phyloP scores from a whole-genome alignment of 2,329 filamentous ascomycete species.

The Botrytis squamosa region DNA sequence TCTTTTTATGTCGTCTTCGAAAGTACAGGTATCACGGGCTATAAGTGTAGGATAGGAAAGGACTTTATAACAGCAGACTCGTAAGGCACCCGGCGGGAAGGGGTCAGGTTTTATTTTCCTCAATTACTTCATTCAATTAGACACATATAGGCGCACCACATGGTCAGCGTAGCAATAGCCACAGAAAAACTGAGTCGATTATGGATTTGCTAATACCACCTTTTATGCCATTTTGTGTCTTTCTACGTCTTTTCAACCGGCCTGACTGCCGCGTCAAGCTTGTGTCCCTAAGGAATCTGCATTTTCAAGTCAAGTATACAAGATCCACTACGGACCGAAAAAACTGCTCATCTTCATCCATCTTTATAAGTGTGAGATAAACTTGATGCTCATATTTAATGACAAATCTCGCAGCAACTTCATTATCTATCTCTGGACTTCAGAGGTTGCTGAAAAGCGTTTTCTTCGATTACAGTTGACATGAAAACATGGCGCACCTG shows the following conservation, averaged over 20 bases:
- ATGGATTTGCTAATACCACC: too few relatives aligned
- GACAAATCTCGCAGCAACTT: neutral
- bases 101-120: too few relatives aligned
- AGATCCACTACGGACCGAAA: neutral
- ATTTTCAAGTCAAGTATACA: neutral
- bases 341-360: neutral
- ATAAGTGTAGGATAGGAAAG: too few relatives aligned
- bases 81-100: too few relatives aligned
- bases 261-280: neutral
- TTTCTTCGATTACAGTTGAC: neutral
- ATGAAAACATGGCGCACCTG: neutral
- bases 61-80: too few relatives aligned
- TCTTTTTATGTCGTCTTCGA: neutral
- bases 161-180: too few relatives aligned
- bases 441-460: neutral
- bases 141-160: too few relatives aligned
- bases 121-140: too few relatives aligned
- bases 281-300: neutral
- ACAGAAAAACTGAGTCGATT: too few relatives aligned
- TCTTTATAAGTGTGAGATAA: neutral
- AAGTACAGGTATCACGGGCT: too few relatives aligned
- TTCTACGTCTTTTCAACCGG: neutral
- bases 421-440: neutral
- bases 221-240: neutral
- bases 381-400: neutral